A percentile compares a stretch with the other conserved stretches of the same genome.
phyloP scores from a whole-genome alignment of 805 yeast species.

The Wickerhamiella cacticola region DNA sequence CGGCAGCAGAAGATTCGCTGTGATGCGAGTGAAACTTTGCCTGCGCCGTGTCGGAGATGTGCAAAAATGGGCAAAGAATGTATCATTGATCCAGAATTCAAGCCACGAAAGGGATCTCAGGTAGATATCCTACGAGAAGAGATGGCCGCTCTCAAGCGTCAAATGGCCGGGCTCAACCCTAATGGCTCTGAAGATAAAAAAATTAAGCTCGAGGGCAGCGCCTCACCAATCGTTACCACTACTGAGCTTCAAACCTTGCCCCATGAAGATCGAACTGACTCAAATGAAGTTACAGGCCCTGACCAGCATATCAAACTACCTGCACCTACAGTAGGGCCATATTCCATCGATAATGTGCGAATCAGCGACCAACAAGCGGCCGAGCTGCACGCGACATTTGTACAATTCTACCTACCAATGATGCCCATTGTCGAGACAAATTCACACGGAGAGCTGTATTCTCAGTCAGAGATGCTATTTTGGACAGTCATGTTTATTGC shows the following conservation, averaged over 20 bases:
- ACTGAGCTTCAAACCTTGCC: no score
- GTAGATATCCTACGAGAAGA: constrained; percentile 74
- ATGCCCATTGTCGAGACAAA: constrained; percentile 66
- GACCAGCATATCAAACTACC: constrained; percentile 8
- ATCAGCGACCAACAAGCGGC: constrained; percentile 56
- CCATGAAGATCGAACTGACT: background rate
- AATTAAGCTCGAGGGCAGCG: background rate
- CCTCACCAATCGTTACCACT: no score
- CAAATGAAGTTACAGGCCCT: background rate
- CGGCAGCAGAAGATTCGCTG: constrained; percentile 91
- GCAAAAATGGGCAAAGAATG: constrained; percentile 67
- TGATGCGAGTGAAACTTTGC: constrained; percentile 75
- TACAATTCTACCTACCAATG: constrained; percentile 55
- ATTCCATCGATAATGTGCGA: constrained; percentile 53
- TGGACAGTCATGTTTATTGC: constrained; percentile 90
- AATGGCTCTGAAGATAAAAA: background rate
- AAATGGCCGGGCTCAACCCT: constrained; percentile 28
- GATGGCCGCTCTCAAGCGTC: constrained; percentile 64
- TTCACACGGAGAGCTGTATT: constrained; percentile 62
- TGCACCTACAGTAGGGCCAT: constrained; percentile 19
- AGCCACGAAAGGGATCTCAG: constrained; percentile 87
- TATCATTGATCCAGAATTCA: constrained; percentile 81
- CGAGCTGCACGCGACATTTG: constrained; percentile 58
- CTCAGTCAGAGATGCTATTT: constrained; percentile 71
- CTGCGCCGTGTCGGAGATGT: constrained; percentile 74